These are phyloP conservation scores for Sporothrix brunneoviolacea DNA, from an alignment of 2,329 filamentous ascomycete species.

Conservation along the genomic window DNA sequence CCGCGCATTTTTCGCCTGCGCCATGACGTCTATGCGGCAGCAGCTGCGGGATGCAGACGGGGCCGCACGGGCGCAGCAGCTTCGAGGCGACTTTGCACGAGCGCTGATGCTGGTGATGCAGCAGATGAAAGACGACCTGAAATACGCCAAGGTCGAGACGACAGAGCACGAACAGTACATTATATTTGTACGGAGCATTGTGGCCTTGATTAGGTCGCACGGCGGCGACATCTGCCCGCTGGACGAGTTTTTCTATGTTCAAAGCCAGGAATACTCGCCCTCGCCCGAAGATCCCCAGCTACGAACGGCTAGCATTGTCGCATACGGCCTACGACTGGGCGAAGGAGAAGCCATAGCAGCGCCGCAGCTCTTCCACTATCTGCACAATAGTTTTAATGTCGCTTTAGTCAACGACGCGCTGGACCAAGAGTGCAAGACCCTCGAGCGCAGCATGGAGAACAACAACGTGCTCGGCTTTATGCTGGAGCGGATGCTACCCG, in stretches of 20 bases:
- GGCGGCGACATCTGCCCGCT: constrained; percentile 47
- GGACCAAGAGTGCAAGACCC: constrained; percentile 38
- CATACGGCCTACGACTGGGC: constrained; percentile 48
- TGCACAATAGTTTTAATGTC: constrained; percentile 52
- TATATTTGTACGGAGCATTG: constrained; percentile 44
- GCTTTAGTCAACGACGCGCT: constrained; percentile 44
- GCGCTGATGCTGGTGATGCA: constrained; percentile 44
- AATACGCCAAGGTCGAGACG: constrained; percentile 24
- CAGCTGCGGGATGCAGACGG: constrained; percentile 35
- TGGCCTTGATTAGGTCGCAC: constrained; percentile 48
- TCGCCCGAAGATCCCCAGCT: constrained; percentile 49
- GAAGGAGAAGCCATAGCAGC: constrained; percentile 44
- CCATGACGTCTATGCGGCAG: constrained; percentile 44
- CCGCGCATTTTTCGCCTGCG: constrained; percentile 42
- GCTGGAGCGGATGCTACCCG: constrained; percentile 47
- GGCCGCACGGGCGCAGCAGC: constrained; percentile 28
- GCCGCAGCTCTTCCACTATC: constrained; percentile 48
- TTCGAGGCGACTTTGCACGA: constrained; percentile 36
- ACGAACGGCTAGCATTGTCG: constrained; percentile 48
- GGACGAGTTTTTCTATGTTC: constrained; percentile 50
- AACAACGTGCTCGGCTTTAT: constrained; percentile 39
- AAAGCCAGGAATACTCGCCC: constrained; percentile 50
- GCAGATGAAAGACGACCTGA: constrained; percentile 46
- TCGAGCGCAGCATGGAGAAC: constrained; percentile 44
- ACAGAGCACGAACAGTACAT: constrained; percentile 41